Percentiles rank a stretch among this genome's conserved stretches.
Conservation (phyloP, 75 land plant genomes). For the Cunninghamia lanceolata region DNA sequence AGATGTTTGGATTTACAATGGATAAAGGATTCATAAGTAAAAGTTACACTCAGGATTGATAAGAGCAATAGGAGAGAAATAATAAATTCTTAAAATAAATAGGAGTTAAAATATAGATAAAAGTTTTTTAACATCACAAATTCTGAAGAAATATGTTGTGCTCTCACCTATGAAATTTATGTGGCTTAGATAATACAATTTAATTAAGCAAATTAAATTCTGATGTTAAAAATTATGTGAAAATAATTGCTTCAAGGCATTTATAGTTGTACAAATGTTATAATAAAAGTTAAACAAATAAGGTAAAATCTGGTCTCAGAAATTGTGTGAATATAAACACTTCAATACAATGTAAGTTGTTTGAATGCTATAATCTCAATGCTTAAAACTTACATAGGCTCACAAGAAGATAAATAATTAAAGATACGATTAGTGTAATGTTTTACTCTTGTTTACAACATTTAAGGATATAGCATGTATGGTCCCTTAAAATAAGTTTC, state of each 20-base stretch:
- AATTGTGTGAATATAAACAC: neutral
- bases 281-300: neutral
- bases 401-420: neutral
- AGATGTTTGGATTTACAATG: neutral
- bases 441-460: neutral
- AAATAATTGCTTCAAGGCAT: neutral
- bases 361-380: neutral
- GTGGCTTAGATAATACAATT: neutral
- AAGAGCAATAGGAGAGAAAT: neutral
- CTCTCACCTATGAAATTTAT: neutral
- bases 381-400: neutral
- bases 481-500: neutral
- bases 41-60: neutral
- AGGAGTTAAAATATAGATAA: no score
- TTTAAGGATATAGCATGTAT: neutral
- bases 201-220: neutral
- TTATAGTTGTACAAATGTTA: neutral
- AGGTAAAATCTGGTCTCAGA: neutral
- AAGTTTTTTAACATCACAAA: neutral
- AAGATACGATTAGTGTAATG: neutral
- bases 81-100: neutral
- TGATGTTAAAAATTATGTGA: neutral
- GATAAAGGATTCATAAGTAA: neutral
- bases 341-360: neutral
- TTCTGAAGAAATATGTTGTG: neutral